Base-by-base conservation (phyloP, 2,329 filamentous ascomycete species). In the Monosporascus sp. region DNA sequence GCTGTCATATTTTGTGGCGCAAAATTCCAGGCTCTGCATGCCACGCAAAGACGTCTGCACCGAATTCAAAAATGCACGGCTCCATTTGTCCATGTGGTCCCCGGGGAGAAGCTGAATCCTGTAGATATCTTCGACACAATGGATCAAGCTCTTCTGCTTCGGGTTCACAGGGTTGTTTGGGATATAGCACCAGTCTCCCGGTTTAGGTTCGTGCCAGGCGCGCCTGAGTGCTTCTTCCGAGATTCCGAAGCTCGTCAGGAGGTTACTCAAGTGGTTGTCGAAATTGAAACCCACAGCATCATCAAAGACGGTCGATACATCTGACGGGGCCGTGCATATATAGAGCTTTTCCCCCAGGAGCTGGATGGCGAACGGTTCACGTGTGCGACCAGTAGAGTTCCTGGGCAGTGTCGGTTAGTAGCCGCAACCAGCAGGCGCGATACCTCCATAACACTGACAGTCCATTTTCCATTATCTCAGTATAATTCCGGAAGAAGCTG, bases 111-210 rank as follows among this genome's bases (percentile, higher is more conserved):
- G 53, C 48, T 55, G 53, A 15, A 49, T 44, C 27, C 45, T 52
- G 27, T 52, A 55, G 17, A 47, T 52, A 14, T 55, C 53, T 18
- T 55, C 53, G 5, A 41, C 24, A 24, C 27, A 41, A 34, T 55
- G 53, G 8, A 55, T 55, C 11, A 55, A 22, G 18, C 36, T 48
- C 36, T 36, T 31, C 25, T 55, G 53, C 3, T 48, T 42, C 1
- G 53, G 53, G 18, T 55, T 55, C 3, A 55, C 17, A 8, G 50
- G 44, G 22, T 55, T 55, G n/a, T 52, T 49, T 1, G 53, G 42
- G 2, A 51, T 45, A 22, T 55, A 55, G 20, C 53, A 55, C 53
- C 53, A 55, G 27, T 52, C 50, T 0, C 53, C 53, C 3, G 53
- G 53, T 22, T 55, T 17, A 1, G 53, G 53, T 1, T 55, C 41